Percentiles rank a stretch among this genome's conserved stretches.
Conservation (phyloP, 2,329 filamentous ascomycete genomes). For the Colletotrichum tropicale region DNA sequence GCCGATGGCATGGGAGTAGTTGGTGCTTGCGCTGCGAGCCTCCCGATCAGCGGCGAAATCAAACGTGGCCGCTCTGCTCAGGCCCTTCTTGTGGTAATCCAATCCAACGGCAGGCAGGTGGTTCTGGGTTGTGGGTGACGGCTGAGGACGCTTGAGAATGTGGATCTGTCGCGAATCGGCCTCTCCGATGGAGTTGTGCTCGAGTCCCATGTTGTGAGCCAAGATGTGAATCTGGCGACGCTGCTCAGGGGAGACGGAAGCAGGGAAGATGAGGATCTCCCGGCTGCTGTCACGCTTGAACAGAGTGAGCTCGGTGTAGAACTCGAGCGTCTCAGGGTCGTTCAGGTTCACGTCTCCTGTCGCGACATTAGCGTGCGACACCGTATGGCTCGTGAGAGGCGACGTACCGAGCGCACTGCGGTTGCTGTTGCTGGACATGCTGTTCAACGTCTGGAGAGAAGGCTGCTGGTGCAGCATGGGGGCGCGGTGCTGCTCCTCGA, state of each 20-base stretch:
- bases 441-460: slow-evolving; percentile 81
- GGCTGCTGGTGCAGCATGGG: slow-evolving; percentile 80
- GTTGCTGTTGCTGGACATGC: slow-evolving; percentile 66
- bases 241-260: slow-evolving; percentile 80
- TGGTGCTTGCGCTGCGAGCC: slow-evolving; percentile 66
- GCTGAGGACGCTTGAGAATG: slow-evolving; percentile 73
- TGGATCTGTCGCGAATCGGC: slow-evolving; percentile 90
- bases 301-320: slow-evolving; percentile 87
- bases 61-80: slow-evolving; percentile 95
- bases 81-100: slow-evolving; percentile 79
- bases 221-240: slow-evolving; percentile 92
- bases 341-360: slow-evolving; percentile 82
- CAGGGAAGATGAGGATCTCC: slow-evolving; percentile 84
- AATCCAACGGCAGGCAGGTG: slow-evolving; percentile 69
- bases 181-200: slow-evolving; percentile 87
- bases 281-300: slow-evolving; percentile 82
- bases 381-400: background rate
- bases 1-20: slow-evolving; percentile 74
- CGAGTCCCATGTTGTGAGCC: slow-evolving; percentile 92
- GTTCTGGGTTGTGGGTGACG: slow-evolving; percentile 58
- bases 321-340: slow-evolving; percentile 83
- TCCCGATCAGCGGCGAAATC: slow-evolving; percentile 88
- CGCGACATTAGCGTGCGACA: slow-evolving; percentile 18
- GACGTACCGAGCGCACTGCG: slow-evolving; percentile 31
- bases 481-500: slow-evolving; percentile 93